Evolutionary conservation across 208 protist genomes (phyloP), one percentile per base, ranked within the genome.

Genomic region (Leishmania turanica): DNA sequence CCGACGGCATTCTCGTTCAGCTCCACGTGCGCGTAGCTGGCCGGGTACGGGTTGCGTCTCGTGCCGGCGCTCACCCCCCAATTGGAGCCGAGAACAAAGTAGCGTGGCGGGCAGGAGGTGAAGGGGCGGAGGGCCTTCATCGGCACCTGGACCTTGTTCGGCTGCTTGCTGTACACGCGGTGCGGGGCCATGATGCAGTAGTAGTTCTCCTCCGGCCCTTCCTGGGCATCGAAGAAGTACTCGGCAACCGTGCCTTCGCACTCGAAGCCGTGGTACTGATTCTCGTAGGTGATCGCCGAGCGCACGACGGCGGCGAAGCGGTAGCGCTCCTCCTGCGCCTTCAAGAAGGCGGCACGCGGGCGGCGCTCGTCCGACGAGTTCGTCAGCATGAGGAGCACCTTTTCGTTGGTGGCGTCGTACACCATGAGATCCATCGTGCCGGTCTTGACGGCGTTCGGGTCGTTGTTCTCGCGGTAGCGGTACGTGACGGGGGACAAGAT

Each of bases 121-220:
- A 97, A 95, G 24, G 93, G 91, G 64, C 83, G 90, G 80, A 97
- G 88, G 19, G 93, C 93, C 66, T 84, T 92, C 27, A 97, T 78
- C 11, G 93, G 93, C 34, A 97, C 90, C 54, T 92, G 71, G 51
- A 95, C 72, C 42, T 85, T 88, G 64, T 71, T 88, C 24, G 84
- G 84, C 60, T 82, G 80, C 84, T 95, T 95, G 68, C 87, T 83
- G 75, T 89, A 92, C 34, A 97, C 68, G 66, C 89, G 88, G 34
- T 79, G 53, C 54, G 94, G 94, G 17, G 92, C 91, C 94, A 97
- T 97, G 71, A 97, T 86, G 76, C 92, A 95, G 87, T 94, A 97
- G 84, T 94, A 97, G 84, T 96, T 95, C 89, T 97, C 92, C 84
- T 97, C 92, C 7, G 87, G 87, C 51, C 92, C 94, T 9, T 89